Evolutionary conservation across 495 filamentous ascomycete genomes (phyloP), one percentile per base, ranked within the genome.

Genomic region (Talaromyces thailandensis): DNA sequence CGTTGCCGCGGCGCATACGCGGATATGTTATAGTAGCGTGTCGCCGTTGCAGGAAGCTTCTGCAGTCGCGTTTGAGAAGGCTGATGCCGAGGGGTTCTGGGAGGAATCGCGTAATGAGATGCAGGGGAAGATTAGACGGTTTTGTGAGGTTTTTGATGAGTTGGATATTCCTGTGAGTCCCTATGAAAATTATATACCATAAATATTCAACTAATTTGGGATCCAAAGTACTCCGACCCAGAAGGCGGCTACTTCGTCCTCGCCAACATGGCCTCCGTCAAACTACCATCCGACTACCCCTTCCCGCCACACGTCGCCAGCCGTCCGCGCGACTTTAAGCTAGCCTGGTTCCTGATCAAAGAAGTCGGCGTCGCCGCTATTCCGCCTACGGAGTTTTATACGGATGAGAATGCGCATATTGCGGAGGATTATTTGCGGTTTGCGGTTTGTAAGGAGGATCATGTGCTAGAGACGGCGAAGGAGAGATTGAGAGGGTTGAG

Each of bases 241-340:
- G 92, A 98, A 68, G 93, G 93, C 64, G 93, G 94, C 45, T 98
- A 97, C 76, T 98, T 98, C 64, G 92, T 98, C 51, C 82, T 98
- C 35, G 94, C 87, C 50, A 98, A 98, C 74, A 84, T 98, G 74
- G 78, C 82, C 26, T 90, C 92, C 63, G 91, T 98, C 53, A 83
- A 87, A 65, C 73, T 98, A 0, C 94, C 94, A 0, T 79, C 78
- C 4, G 85, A 85, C 68, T 97, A 96, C 72, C 80, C 85, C 0
- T 97, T 97, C 79, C 94, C 94, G 4, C 79, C 88, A 0, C 90
- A 96, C 73, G 93, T 98, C 6, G 87, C 88, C 26, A 84, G 81
- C 58, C 84, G 93, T 11, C 88, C 94, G 32, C 81, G 94, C 35
- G 94, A 98, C 75, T 98, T 96, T 79, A 88, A 95, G 77, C 81